A percentile compares a stretch with the other conserved stretches of the same genome.
Conservation (phyloP, 495 filamentous ascomycete genomes). For the Copromyces sp. region DNA sequence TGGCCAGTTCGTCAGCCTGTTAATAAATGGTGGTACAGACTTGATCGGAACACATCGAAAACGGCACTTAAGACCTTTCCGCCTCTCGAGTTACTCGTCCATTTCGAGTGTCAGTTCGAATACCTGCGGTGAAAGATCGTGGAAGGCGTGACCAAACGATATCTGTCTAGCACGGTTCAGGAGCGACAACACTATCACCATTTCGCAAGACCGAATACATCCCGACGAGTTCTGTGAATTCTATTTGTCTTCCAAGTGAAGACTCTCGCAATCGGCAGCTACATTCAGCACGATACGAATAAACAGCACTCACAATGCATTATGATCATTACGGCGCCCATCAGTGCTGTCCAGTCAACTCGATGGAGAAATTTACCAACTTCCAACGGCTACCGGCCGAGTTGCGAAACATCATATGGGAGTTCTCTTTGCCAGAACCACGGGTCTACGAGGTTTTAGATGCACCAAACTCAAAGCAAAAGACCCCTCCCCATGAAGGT, state of each 20-base stretch:
- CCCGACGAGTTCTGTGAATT: neutral
- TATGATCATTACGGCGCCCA: slow-evolving; percentile 15
- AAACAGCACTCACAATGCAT: slow-evolving; percentile 10
- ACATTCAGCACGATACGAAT: neutral
- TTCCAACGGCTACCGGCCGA: slow-evolving; percentile 27
- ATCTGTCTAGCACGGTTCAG: neutral
- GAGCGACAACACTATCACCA: neutral
- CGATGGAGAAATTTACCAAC: slow-evolving; percentile 15
- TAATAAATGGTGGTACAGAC: neutral
- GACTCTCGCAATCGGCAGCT: neutral
- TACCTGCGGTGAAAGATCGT: neutral
- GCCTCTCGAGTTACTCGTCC: neutral
- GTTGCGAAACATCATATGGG: slow-evolving; percentile 34
- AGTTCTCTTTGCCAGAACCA: slow-evolving; percentile 34
- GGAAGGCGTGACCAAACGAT: neutral
- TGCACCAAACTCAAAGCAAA: slow-evolving; percentile 31
- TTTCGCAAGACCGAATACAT: neutral
- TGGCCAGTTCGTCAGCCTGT: neutral
- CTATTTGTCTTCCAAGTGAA: slow-evolving; percentile 1
- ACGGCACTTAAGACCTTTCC: neutral
- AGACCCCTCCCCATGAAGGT: slow-evolving; percentile 29
- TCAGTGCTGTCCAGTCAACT: slow-evolving; percentile 13
- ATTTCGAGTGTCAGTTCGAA: neutral
- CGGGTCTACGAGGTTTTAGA: slow-evolving; percentile 41
- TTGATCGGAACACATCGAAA: neutral